Conservation (phyloP, 768 basidiomycete genomes). For the Russula sp. region DNA sequence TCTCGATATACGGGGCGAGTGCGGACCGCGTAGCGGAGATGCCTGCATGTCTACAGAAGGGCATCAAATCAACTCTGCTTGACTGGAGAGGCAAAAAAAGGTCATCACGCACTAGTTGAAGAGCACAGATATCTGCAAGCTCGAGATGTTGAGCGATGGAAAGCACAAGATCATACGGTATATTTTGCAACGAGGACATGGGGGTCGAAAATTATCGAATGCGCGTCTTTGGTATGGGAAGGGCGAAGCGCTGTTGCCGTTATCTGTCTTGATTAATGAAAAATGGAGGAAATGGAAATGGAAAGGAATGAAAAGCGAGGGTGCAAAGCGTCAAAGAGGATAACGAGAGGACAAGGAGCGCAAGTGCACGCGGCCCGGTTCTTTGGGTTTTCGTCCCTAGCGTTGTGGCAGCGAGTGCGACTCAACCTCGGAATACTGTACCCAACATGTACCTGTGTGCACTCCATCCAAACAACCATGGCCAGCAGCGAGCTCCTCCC, state of each 20-base stretch:
- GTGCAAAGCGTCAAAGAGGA: background rate
- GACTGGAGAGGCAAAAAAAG: background rate
- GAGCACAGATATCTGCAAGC: conserved; percentile 48
- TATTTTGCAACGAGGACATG: conserved; percentile 30
- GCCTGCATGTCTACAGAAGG: conserved; percentile 47
- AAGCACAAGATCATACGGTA: conserved; percentile 66
- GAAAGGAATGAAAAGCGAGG: background rate
- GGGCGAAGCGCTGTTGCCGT: background rate
- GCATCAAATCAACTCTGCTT: background rate
- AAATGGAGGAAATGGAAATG: background rate
- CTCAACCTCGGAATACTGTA: too few species aligned
- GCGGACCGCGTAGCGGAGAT: conserved; percentile 50
- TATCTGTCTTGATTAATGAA: background rate
- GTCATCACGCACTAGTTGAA: conserved; percentile 50
- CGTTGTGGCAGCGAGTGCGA: too few species aligned
- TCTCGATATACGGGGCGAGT: conserved; percentile 64
- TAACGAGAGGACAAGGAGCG: conserved; percentile 1
- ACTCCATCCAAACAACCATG: too few species aligned
- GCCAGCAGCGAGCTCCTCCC: too few species aligned
- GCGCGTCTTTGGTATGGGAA: background rate
- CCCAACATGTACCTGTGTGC: too few species aligned
- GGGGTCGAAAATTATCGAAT: background rate
- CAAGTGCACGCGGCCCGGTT: background rate
- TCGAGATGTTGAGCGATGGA: conserved; percentile 59
- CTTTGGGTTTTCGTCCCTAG: too few species aligned